phyloP scores from a whole-genome alignment of 1,139 yeast genomes.

The Entelexis paramagnoliae region DNA sequence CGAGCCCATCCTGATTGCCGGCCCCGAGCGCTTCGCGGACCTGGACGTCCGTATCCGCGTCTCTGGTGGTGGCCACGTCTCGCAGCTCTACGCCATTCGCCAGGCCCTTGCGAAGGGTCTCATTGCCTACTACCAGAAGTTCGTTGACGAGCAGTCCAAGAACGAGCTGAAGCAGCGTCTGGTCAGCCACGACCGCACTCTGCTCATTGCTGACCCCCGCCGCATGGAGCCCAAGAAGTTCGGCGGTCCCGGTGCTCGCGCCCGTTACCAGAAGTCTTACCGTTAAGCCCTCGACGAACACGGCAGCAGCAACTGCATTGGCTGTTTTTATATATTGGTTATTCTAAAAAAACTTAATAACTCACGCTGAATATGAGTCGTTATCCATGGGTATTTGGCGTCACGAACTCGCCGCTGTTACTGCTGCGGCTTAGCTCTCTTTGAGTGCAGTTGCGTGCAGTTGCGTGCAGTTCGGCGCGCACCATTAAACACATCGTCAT shows the following conservation, averaged over 20 bases:
- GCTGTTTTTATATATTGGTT: conserved; percentile 14
- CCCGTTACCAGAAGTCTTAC: conserved; percentile 99
- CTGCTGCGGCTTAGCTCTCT: too few relatives aligned
- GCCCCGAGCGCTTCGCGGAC: conserved; percentile 97
- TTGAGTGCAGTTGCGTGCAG: too few relatives aligned
- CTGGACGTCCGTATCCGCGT: conserved; percentile 98
- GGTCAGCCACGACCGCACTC: conserved; percentile 97
- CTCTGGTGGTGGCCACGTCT: conserved; percentile 99
- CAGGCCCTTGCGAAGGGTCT: conserved; percentile 99
- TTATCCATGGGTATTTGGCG: neutral
- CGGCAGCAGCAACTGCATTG: conserved; percentile 2
- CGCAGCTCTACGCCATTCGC: conserved; percentile 99
- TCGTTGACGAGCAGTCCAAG: conserved; percentile 98
- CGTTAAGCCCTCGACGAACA: conserved; percentile 49
- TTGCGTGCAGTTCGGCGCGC: too few relatives aligned
- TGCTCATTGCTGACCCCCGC: conserved; percentile 98
- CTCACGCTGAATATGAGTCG: conserved; percentile 5
- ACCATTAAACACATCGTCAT: too few relatives aligned
- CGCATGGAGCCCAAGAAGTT: conserved; percentile 99
- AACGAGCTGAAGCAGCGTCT: conserved; percentile 98
- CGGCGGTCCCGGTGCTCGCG: conserved; percentile 99
- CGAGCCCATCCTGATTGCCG: conserved; percentile 98
- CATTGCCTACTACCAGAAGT: conserved; percentile 99
- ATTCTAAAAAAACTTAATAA: conserved; percentile 13
- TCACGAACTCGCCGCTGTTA: too few relatives aligned